Base-by-base conservation (phyloP, 2,329 filamentous ascomycete genomes). In the Colletotrichum plurivorum region DNA sequence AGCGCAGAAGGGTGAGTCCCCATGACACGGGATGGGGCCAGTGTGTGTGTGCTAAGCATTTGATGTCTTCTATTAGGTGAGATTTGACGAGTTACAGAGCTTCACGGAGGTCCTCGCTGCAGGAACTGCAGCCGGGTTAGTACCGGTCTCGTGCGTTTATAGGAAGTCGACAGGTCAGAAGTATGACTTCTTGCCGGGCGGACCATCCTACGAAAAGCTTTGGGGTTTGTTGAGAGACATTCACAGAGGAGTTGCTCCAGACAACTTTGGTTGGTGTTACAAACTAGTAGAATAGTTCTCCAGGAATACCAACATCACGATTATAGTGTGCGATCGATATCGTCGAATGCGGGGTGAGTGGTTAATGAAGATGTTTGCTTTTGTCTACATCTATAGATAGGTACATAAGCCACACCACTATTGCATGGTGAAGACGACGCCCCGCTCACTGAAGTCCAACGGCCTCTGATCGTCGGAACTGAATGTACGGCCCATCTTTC, bases 401-500 rank as follows among this genome's bases (percentile, higher is more conserved):
- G 20, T 22, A 22, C 20, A 22, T 22, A 22, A 22, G 20, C 20
- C 20, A 22, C 20, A 22, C 22, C n/a, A n/a, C n/a, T n/a, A n/a
- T n/a, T 25, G 22, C 22, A 25, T 4, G 22, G 3, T 25, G 22
- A 25, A 25, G 22, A 25, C 22, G 3, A 4, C 22, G 22, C 22
- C 22, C 22, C 10, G 43, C 31, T 36, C 15, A 58, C 9, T 63
- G 43, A 13, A 52, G 36, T 2, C 16, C 31, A 2, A 9, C 16
- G 7, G 45, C 39, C 36, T 60, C 22, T 2, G 46, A 46, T 2
- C 62, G 54, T 3, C 62, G 54, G 18, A 66, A 66, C 13, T 66
- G 63, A n/a, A 66, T 43, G 12, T 49, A 66, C 0, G 63, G 63
- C 2, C 63, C 63, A 25, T 66, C 41, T n/a, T 66, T 66, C 15